A percentile compares a stretch with the other conserved stretches of the same genome.
phyloP scores from a whole-genome alignment of 345 rosid species.

The Aquilaria malaccensis region DNA sequence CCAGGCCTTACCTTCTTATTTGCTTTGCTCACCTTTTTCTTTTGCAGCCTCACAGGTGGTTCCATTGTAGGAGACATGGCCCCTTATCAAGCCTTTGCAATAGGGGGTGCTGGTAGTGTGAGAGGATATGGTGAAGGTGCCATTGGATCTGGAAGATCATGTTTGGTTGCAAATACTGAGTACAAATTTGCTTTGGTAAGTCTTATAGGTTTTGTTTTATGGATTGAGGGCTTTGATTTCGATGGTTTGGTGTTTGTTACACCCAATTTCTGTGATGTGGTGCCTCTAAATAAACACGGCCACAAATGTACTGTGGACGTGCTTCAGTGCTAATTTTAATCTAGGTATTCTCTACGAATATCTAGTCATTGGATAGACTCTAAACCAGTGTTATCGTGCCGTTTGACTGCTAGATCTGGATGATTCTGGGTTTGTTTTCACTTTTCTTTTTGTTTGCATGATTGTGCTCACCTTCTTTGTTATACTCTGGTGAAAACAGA shows the following conservation, averaged over 20 bases:
- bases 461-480: background rate
- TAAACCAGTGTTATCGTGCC: background rate
- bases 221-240: background rate
- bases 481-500: no score
- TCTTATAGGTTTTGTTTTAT: conserved; percentile 1
- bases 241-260: background rate
- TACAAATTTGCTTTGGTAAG: conserved; percentile 76
- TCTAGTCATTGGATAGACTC: no score
- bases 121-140: conserved; percentile 97
- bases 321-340: no score
- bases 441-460: background rate
- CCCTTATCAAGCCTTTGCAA: conserved; percentile 95
- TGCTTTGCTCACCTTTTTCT: conserved; percentile 18
- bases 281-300: no score
- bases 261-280: no score
- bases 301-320: no score
- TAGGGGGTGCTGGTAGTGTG: conserved; percentile 85
- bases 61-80: conserved; percentile 99
- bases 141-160: conserved; percentile 91
- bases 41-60: conserved; percentile 82
- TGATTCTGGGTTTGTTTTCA: background rate
- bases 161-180: conserved; percentile 82
- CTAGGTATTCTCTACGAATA: no score
- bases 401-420: conserved; percentile 1
- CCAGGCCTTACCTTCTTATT: conserved; percentile 6